phyloP scores from a whole-genome alignment of 345 rosid genomes.

The Brassica rapa region DNA sequence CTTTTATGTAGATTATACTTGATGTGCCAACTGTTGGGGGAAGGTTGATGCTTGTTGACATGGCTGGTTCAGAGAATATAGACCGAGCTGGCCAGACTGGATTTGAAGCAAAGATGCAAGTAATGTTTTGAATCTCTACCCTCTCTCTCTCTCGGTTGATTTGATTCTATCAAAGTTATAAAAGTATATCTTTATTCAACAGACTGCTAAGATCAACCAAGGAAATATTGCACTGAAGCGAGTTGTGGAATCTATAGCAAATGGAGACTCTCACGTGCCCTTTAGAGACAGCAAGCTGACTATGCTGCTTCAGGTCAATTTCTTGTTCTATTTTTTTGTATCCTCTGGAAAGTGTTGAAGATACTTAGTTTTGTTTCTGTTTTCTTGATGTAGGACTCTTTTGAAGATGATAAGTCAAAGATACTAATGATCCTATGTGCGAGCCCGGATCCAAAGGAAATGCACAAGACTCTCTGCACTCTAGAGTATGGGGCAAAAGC shows the following conservation, averaged over 20 bases:
- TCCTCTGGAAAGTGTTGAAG: background rate
- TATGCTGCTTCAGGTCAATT: constrained; percentile 83
- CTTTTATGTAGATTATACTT: constrained; percentile 63
- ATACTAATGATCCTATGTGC: constrained; percentile 95
- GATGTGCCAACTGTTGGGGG: constrained; percentile 99
- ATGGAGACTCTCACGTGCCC: constrained; percentile 98
- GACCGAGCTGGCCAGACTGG: constrained; percentile 96
- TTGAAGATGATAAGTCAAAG: constrained; percentile 94
- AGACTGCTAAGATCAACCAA: constrained; percentile 97
- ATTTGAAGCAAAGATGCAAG: constrained; percentile 99
- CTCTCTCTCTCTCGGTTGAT: background rate
- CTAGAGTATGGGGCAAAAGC: constrained; percentile 99
- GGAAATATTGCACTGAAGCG: constrained; percentile 93
- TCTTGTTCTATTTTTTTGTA: background rate
- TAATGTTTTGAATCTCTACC: constrained; percentile 21
- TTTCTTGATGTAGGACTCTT: constrained; percentile 73
- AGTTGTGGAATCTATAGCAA: constrained; percentile 97
- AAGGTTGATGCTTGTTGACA: constrained; percentile 93
- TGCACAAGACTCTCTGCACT: constrained; percentile 95
- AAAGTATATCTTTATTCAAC: constrained; percentile 35
- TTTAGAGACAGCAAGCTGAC: constrained; percentile 97
- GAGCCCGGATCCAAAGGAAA: constrained; percentile 92
- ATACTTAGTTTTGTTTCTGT: constrained; percentile 9
- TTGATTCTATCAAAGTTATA: constrained; percentile 10
- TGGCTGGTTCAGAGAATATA: constrained; percentile 99